Conservation (phyloP, 768 basidiomycete genomes). For the Termitomyces sp. region DNA sequence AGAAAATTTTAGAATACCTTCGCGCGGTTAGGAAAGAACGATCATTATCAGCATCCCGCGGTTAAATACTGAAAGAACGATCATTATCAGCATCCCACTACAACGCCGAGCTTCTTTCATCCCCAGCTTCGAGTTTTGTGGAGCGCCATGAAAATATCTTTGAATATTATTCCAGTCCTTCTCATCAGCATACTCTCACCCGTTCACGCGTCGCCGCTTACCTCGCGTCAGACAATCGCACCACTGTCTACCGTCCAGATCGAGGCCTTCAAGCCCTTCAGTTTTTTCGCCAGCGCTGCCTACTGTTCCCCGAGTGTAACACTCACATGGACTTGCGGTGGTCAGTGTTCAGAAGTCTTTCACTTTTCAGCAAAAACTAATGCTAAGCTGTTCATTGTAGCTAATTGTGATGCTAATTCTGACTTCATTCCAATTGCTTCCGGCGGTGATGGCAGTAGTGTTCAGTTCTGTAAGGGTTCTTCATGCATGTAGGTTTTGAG, state of each 20-base stretch:
- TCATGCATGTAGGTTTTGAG: neutral
- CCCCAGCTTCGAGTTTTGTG: neutral
- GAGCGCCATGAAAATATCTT: neutral
- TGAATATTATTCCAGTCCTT: neutral
- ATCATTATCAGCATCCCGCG: no score
- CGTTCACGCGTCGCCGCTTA: slow-evolving; percentile 2
- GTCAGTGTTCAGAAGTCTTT: slow-evolving; percentile 11
- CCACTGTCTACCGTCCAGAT: slow-evolving; percentile 29
- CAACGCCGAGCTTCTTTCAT: neutral
- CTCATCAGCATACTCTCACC: neutral
- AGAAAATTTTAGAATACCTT: neutral
- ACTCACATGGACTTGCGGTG: slow-evolving; percentile 40
- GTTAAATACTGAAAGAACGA: no score
- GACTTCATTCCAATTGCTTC: slow-evolving; percentile 41
- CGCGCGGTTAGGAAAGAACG: no score
- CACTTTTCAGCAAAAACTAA: neutral
- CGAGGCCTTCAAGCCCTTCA: slow-evolving; percentile 30
- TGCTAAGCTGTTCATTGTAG: slow-evolving; percentile 17
- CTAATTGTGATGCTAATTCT: slow-evolving; percentile 40
- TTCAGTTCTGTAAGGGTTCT: slow-evolving; percentile 31
- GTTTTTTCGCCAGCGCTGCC: slow-evolving; percentile 35
- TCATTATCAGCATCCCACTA: neutral
- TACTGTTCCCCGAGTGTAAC: slow-evolving; percentile 34
- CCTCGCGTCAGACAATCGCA: slow-evolving; percentile 18
- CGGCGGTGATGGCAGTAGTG: slow-evolving; percentile 37